These are phyloP conservation scores for Micractinium sp. DNA, from an alignment of 139 green algal species.

Conservation along the genomic window DNA sequence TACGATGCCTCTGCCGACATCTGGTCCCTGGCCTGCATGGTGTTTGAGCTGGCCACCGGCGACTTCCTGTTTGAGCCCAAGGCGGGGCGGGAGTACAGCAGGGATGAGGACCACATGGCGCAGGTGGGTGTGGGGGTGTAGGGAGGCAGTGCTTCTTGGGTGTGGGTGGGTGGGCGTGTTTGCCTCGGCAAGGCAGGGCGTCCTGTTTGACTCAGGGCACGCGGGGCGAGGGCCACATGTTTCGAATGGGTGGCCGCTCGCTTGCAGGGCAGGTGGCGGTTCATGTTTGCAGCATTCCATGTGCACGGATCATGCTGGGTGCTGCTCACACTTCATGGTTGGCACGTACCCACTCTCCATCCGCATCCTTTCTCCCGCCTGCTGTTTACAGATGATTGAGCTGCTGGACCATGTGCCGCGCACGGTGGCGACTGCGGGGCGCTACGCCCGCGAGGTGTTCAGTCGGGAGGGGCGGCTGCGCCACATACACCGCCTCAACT, in stretches of 20 bases:
- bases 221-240: too few relatives aligned
- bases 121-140: too few relatives aligned
- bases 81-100: conserved; percentile 52
- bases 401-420: conserved; percentile 91
- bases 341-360: too few relatives aligned
- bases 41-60: conserved; percentile 98
- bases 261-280: too few relatives aligned
- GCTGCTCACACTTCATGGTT: too few relatives aligned
- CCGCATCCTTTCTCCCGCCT: neutral
- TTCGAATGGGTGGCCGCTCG: too few relatives aligned
- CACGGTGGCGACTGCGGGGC: conserved; percentile 63
- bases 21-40: conserved; percentile 96
- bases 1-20: conserved; percentile 96
- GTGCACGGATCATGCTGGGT: too few relatives aligned
- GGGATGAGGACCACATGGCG: conserved; percentile 99
- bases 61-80: conserved; percentile 92
- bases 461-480: conserved; percentile 91
- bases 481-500: conserved; percentile 90
- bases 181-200: too few relatives aligned
- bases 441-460: conserved; percentile 95
- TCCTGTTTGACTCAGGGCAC: too few relatives aligned
- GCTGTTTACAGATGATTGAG: conserved; percentile 89
- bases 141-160: too few relatives aligned
- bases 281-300: too few relatives aligned
- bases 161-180: too few relatives aligned